Base-by-base conservation (phyloP, 805 yeast genomes). In the Yamadazyma sp. region DNA sequence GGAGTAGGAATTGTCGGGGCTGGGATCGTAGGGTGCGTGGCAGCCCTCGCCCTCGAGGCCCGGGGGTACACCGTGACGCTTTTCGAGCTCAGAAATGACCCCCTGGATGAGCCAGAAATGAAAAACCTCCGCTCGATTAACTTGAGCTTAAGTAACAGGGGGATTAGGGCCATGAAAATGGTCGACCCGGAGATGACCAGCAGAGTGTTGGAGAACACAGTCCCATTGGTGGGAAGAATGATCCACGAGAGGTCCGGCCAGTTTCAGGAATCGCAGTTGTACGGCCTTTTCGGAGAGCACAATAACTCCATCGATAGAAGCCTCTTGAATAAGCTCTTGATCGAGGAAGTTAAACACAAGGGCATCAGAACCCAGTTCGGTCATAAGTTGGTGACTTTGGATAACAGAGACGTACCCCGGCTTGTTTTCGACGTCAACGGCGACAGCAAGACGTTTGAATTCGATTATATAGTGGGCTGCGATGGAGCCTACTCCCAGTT, bases 191-290 rank as follows among this genome's bases (percentile, higher is more conserved):
- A 64, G 10, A 67, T 88, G 67, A 78, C 83, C 9, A 58, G 64
- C 0, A 53, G 79, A 17, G 71, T 88, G 2, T 52, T 84, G 44
- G 60, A 67, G 21, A 75, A 76, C 28, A 75, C 85, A 16, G 82
- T 86, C 17, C 96, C 96, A 2, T 85, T 90, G 91, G 64, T 75
- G 28, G 96, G 95, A 2, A 69, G 97, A 28, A 88, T 89, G 96
- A 80, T 90, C 41, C 97, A 90, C 58, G 82, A 82, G 38, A 34
- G 61, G 10, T 50, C 68, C 9, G 95, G 95, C 0, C 35, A 38
- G 19, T 57, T 60, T 14, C 81, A 79, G 54, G 79, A 74, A 46
- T 68, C 84, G 20, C 95, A 89, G 52, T 48, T 66, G 30, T 90
- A 90, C 57, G 96, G 95, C 4, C 63, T 87, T 6, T 75, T 78